Conservation (phyloP, 2,329 filamentous ascomycete genomes). For the Aspergillus pseudoviridinutans region DNA sequence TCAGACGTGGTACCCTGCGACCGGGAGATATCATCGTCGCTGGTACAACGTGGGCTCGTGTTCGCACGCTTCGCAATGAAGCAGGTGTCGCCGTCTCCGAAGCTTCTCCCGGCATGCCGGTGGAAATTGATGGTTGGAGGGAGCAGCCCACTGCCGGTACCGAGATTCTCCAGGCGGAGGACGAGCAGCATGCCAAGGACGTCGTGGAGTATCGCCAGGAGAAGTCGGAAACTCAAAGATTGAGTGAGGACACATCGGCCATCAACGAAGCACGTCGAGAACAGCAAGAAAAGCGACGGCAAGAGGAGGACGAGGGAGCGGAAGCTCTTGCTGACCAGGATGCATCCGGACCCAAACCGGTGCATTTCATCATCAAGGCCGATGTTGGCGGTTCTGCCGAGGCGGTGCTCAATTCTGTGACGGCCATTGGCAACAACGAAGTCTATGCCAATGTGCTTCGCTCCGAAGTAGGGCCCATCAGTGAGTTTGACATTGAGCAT, state of each 20-base stretch:
- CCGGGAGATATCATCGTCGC: conserved; percentile 81
- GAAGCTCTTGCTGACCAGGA: conserved; percentile 34
- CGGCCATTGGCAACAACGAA: conserved; percentile 78
- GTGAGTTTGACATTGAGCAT: conserved; percentile 84
- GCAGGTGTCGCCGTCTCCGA: conserved; percentile 67
- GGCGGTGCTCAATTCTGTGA: conserved; percentile 74
- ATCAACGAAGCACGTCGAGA: conserved; percentile 67
- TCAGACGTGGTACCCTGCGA: conserved; percentile 80
- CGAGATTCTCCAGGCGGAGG: conserved; percentile 75
- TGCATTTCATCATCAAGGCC: conserved; percentile 85
- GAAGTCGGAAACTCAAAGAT: conserved; percentile 62
- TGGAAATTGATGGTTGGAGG: conserved; percentile 93
- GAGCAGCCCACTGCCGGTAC: conserved; percentile 83
- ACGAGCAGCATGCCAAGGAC: conserved; percentile 72
- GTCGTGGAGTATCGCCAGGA: conserved; percentile 75
- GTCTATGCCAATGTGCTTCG: conserved; percentile 73
- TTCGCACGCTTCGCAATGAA: conserved; percentile 83
- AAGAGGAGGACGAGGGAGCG: conserved; percentile 29
- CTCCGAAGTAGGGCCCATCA: conserved; percentile 71
- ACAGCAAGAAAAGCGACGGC: conserved; percentile 50
- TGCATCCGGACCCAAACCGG: conserved; percentile 48
- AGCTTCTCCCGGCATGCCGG: conserved; percentile 81
- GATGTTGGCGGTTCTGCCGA: conserved; percentile 94
- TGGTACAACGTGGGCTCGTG: conserved; percentile 79
- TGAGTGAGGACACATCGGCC: conserved; percentile 67